Evolutionary conservation across 2,329 filamentous ascomycete genomes (phyloP).

Genomic region (Pseudopithomyces chartarum): DNA sequence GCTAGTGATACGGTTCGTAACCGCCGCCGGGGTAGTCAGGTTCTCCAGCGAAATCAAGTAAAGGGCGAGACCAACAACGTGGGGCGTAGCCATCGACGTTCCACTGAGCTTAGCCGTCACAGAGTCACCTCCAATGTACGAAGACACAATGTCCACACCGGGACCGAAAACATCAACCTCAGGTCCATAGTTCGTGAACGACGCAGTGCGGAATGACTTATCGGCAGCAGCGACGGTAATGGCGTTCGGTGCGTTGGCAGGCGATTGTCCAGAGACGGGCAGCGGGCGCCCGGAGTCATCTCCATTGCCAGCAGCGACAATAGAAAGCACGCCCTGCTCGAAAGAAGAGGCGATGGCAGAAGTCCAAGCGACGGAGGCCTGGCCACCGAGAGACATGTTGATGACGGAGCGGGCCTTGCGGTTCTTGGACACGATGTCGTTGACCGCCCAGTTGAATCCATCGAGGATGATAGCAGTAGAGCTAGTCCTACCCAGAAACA

Average conservation of each 20-base stretch:
- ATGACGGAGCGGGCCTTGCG: conserved; percentile 23
- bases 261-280: conserved; percentile 24
- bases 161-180: conserved; percentile 47
- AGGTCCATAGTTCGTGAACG: conserved; percentile 48
- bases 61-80: conserved; percentile 68
- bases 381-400: conserved; percentile 38
- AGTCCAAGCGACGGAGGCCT: conserved; percentile 25
- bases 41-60: conserved; percentile 63
- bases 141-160: conserved; percentile 51
- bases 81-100: conserved; percentile 69
- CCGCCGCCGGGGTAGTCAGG: conserved; percentile 15
- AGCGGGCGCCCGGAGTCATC: conserved; percentile 15
- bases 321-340: conserved; percentile 28
- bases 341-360: conserved; percentile 30
- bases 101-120: conserved; percentile 53
- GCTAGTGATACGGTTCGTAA: conserved; percentile 21
- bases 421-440: conserved; percentile 35
- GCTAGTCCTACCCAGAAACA: conserved; percentile 17
- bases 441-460: conserved; percentile 41
- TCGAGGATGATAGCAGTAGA: conserved; percentile 15
- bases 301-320: conserved; percentile 41
- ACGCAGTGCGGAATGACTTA: conserved; percentile 39
- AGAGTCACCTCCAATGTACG: conserved; percentile 50
- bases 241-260: conserved; percentile 32
- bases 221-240: conserved; percentile 50